A percentile compares a stretch with the other conserved stretches of the same genome.
phyloP scores from a whole-genome alignment of 2,329 filamentous ascomycete genomes.

The Trichoderma sp. region DNA sequence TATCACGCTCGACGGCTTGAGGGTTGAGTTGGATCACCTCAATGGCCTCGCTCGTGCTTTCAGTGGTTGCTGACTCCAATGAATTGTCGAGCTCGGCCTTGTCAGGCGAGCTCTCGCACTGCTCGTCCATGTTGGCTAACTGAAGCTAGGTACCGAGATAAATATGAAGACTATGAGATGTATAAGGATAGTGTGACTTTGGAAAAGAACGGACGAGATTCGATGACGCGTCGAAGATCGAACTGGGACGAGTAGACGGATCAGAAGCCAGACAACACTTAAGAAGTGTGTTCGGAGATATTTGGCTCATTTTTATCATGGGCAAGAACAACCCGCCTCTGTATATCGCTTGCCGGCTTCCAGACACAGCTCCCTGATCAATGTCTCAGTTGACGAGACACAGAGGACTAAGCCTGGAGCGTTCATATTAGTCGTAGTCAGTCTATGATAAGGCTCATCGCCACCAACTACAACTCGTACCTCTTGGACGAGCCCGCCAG shows the following conservation, averaged over 20 bases:
- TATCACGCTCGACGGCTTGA: constrained; percentile 18
- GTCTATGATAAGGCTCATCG: not conserved
- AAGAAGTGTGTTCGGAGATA: not conserved
- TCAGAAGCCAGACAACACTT: not conserved
- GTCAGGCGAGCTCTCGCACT: not conserved
- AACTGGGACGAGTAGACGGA: not conserved
- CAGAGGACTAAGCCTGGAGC: not conserved
- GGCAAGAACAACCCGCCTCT: not conserved
- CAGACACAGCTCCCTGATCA: constrained; percentile 2
- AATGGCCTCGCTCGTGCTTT: constrained; percentile 30
- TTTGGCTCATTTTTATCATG: not conserved
- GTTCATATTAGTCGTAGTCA: too few species aligned
- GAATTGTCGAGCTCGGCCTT: not conserved
- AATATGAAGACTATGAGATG: not conserved
- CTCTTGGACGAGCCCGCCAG: not conserved
- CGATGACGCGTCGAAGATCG: not conserved
- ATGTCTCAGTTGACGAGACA: constrained; percentile 17
- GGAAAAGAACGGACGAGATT: not conserved
- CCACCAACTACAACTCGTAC: not conserved
- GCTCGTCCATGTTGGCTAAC: constrained; percentile 1
- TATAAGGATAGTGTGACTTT: not conserved
- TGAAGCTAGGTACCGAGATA: too few species aligned
- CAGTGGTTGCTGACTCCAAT: not conserved
- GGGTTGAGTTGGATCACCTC: constrained; percentile 13
- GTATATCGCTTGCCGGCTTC: not conserved